Conservation (phyloP, 169 alveolate genomes). For the Eimeria maxima region DNA sequence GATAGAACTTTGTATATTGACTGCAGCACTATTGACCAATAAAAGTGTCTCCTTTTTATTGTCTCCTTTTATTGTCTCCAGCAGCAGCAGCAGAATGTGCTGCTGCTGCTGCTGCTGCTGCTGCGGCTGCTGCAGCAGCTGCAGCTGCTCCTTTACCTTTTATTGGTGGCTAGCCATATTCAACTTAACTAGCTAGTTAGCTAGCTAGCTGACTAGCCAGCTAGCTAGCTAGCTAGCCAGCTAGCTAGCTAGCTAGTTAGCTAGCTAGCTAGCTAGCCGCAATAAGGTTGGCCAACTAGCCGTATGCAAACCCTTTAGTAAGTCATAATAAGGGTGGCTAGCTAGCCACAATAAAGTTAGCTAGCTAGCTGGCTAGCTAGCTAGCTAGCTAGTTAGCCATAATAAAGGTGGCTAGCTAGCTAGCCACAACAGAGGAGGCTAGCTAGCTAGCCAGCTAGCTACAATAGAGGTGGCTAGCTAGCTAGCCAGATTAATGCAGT, state of each 20-base stretch:
- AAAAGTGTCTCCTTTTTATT: not conserved
- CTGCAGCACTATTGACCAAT: constrained; percentile 3
- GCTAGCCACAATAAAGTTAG: not conserved
- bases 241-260: too few relatives aligned
- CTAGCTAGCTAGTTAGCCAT: not conserved
- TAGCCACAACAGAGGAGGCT: not conserved
- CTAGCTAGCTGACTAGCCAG: too few relatives aligned
- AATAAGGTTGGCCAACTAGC: too few relatives aligned
- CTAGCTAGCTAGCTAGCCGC: too few relatives aligned
- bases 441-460: not conserved
- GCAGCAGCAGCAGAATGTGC: too few relatives aligned
- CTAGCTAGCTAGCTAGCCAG: too few relatives aligned
- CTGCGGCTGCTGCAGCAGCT: too few relatives aligned
- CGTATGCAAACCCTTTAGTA: not conserved
- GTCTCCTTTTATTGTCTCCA: not conserved
- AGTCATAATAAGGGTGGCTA: not conserved
- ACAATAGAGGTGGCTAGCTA: not conserved
- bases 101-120: too few relatives aligned
- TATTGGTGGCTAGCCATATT: too few relatives aligned
- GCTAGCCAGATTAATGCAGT: not conserved
- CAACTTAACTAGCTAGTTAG: too few relatives aligned
- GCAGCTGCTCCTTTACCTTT: too few relatives aligned
- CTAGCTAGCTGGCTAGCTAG: not conserved
- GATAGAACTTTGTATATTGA: constrained; percentile 1
- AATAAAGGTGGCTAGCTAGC: not conserved